A percentile compares a stretch with the other conserved stretches of the same genome.
Conservation (phyloP, 305 asterid species). For the Fraxinus floribunda region DNA sequence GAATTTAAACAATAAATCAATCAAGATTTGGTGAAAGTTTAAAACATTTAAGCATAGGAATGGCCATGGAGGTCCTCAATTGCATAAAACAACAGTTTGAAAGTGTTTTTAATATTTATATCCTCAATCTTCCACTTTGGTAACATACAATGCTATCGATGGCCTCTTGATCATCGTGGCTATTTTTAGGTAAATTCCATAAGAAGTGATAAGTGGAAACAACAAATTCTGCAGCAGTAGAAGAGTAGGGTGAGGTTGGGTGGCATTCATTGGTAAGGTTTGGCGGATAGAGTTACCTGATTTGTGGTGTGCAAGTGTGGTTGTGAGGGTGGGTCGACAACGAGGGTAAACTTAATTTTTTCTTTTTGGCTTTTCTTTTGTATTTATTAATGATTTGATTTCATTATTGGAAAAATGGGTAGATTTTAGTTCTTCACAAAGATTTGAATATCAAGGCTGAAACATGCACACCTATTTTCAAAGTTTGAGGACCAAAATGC, state of each 20-base stretch:
- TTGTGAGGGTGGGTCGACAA: not conserved
- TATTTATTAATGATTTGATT: not conserved
- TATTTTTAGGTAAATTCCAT: not conserved
- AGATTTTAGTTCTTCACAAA: not conserved
- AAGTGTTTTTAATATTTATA: too few species aligned
- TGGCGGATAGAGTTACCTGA: not conserved
- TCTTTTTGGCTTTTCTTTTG: too few species aligned
- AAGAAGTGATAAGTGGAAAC: too few species aligned
- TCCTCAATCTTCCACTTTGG: too few species aligned
- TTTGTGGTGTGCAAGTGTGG: not conserved
- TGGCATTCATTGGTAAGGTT: not conserved
- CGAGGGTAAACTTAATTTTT: too few species aligned
- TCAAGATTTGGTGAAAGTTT: not conserved
- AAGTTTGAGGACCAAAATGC: not conserved
- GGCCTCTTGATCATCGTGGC: not conserved
- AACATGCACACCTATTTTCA: too few species aligned
- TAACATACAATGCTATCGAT: too few species aligned
- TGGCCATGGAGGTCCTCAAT: not conserved
- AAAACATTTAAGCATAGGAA: not conserved
- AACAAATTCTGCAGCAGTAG: too few species aligned
- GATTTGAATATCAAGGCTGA: not conserved
- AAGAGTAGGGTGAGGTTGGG: not conserved
- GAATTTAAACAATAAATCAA: not conserved
- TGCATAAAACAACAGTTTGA: too few species aligned
- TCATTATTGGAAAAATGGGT: not conserved